These are phyloP conservation scores for Fusarium cyanostomum DNA, from an alignment of 2,329 filamentous ascomycete species.

Conservation along the genomic window DNA sequence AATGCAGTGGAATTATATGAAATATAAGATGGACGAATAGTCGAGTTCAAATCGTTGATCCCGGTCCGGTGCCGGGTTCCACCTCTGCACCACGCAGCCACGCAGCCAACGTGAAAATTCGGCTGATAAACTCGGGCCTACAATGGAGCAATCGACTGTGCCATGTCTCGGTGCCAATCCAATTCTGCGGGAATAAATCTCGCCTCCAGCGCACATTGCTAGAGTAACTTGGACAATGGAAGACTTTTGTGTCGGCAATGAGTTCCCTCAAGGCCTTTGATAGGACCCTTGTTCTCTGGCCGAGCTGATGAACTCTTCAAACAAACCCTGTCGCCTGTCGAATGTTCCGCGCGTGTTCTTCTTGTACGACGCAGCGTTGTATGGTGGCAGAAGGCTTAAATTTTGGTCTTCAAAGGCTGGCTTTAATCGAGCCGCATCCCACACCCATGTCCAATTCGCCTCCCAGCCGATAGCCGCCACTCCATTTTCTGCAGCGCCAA, in stretches of 20 bases:
- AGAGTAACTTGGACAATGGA: background rate
- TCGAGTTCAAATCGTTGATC: slow-evolving; percentile 23
- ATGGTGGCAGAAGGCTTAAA: slow-evolving; percentile 17
- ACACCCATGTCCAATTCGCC: slow-evolving; percentile 19
- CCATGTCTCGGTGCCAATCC: slow-evolving; percentile 15
- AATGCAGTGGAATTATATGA: background rate
- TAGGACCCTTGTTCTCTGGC: background rate
- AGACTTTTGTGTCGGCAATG: background rate
- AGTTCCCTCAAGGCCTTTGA: background rate
- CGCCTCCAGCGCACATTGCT: slow-evolving; percentile 10
- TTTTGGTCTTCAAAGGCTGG: background rate
- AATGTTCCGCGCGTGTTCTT: slow-evolving; percentile 39
- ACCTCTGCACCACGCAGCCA: background rate
- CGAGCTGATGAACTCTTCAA: background rate
- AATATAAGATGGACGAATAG: slow-evolving; percentile 3
- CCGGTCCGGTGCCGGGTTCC: slow-evolving; percentile 34
- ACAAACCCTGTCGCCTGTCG: slow-evolving; percentile 21
- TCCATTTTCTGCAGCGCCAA: slow-evolving; percentile 19
- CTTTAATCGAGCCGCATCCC: slow-evolving; percentile 4
- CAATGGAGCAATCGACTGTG: slow-evolving; percentile 7
- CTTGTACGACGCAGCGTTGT: slow-evolving; percentile 1
- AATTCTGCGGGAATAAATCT: slow-evolving; percentile 38
- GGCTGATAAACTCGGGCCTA: slow-evolving; percentile 18
- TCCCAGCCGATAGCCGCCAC: slow-evolving; percentile 6
- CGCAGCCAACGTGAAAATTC: slow-evolving; percentile 11